These are phyloP conservation scores for Psilocybe mexicana DNA, from an alignment of 1,284 basidiomycete species.

Conservation along the genomic window DNA sequence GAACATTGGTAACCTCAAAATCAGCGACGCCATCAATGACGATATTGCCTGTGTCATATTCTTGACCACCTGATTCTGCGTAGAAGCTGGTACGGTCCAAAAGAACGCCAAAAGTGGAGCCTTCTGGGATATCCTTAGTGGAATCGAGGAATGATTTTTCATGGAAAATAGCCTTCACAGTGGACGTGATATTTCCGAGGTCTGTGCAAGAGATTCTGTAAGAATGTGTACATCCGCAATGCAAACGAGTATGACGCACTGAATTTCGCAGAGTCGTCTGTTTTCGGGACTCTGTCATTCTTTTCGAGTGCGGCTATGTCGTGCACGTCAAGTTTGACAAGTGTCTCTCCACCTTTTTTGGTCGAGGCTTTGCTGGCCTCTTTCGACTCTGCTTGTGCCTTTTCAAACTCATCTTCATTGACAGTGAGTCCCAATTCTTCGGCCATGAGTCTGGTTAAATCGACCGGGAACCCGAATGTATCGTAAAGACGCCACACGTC, in stretches of 20 bases:
- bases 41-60: slow-evolving; percentile 94
- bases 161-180: slow-evolving; percentile 86
- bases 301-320: slow-evolving; percentile 89
- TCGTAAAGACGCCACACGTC: slow-evolving; percentile 99
- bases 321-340: slow-evolving; percentile 94
- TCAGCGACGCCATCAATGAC: slow-evolving; percentile 91
- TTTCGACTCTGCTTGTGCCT: slow-evolving; percentile 86
- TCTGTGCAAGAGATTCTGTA: slow-evolving; percentile 40
- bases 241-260: slow-evolving; percentile 48
- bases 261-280: slow-evolving; percentile 92
- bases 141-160: slow-evolving; percentile 76
- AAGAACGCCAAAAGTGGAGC: slow-evolving; percentile 79
- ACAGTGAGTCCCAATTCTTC: slow-evolving; percentile 88
- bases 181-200: slow-evolving; percentile 75
- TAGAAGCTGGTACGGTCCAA: slow-evolving; percentile 98
- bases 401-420: slow-evolving; percentile 89
- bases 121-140: slow-evolving; percentile 64
- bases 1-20: slow-evolving; percentile 93
- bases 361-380: slow-evolving; percentile 85
- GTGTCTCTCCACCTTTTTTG: slow-evolving; percentile 70
- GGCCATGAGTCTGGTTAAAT: slow-evolving; percentile 96
- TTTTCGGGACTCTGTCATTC: slow-evolving; percentile 83
- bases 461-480: slow-evolving; percentile 98
- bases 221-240: slow-evolving; percentile 8
- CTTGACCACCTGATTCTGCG: slow-evolving; percentile 96